A percentile compares a stretch with the other conserved stretches of the same genome.
These are phyloP conservation scores for Poa annua DNA, from an alignment of 176 grass and related monocot species.

Conservation along the genomic window DNA sequence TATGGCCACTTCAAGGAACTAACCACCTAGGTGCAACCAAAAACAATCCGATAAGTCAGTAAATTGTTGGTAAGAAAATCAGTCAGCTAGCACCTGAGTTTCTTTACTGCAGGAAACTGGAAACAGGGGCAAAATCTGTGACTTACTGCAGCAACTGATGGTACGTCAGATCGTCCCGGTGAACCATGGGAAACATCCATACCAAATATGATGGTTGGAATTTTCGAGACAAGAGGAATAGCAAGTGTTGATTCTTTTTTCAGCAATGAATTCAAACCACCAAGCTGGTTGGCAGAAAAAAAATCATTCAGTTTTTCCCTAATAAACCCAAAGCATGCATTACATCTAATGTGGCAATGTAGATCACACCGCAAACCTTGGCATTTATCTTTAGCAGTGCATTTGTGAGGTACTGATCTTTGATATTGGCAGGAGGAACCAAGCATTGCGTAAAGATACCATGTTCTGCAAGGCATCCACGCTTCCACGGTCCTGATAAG, in stretches of 20 bases:
- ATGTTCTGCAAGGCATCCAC: constrained; percentile 45
- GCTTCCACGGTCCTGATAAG: constrained; percentile 70
- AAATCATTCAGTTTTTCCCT: not conserved
- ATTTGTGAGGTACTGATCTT: constrained; percentile 76
- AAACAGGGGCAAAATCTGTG: not conserved
- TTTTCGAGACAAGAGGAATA: constrained; percentile 52
- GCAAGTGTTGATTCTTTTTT: constrained; percentile 36
- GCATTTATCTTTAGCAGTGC: constrained; percentile 76
- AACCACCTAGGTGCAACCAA: constrained; percentile 57
- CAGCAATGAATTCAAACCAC: constrained; percentile 59
- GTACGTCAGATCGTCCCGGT: constrained; percentile 45
- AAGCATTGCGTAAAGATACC: constrained; percentile 78
- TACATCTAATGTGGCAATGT: not conserved
- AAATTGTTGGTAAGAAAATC: not conserved
- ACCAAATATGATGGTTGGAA: constrained; percentile 68
- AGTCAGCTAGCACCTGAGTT: not conserved
- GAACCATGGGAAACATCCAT: constrained; percentile 78
- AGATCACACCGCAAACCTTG: constrained; percentile 44
- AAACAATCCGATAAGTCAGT: not conserved
- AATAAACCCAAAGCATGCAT: not conserved
- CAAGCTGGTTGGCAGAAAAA: constrained; percentile 42
- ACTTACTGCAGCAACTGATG: constrained; percentile 67
- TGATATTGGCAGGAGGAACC: constrained; percentile 40
- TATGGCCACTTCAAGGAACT: constrained; percentile 67
- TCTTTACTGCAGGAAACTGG: not conserved